These are phyloP conservation scores for Saccharomycopsis hybrid DNA, from an alignment of 1,139 yeast genomes.

Conservation along the genomic window DNA sequence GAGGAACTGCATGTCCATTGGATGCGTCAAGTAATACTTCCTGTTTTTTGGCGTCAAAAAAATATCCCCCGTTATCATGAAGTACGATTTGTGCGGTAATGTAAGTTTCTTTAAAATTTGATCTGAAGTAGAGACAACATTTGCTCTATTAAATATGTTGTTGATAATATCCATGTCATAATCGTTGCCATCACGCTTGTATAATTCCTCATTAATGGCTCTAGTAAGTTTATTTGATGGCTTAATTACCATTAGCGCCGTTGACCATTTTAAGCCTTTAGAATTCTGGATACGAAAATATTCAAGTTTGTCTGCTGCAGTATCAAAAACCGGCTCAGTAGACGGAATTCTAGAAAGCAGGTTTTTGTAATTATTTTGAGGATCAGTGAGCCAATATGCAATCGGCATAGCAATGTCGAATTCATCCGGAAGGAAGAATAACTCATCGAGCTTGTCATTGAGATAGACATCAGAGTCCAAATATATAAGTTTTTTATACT, in stretches of 20 bases:
- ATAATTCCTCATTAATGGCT: constrained; percentile 5
- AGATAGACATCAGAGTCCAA: constrained; percentile 37
- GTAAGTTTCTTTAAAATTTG: constrained; percentile 8
- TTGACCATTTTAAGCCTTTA: constrained; percentile 17
- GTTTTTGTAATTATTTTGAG: constrained; percentile 13
- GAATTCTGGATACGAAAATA: constrained; percentile 14
- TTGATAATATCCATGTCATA: constrained; percentile 22
- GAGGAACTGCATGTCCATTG: constrained; percentile 18
- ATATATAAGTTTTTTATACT: constrained; percentile 35
- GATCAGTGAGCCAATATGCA: constrained; percentile 19
- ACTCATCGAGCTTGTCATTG: constrained; percentile 36
- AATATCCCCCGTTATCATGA: constrained; percentile 20
- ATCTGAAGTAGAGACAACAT: background rate
- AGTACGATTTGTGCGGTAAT: constrained; percentile 17
- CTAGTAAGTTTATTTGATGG: constrained; percentile 9
- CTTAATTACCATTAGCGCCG: constrained; percentile 20
- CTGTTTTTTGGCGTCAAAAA: constrained; percentile 17
- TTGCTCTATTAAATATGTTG: background rate
- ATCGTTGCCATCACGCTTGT: constrained; percentile 6
- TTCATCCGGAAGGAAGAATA: constrained; percentile 38
- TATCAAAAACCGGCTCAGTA: constrained; percentile 3
- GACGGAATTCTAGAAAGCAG: constrained; percentile 12
- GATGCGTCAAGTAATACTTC: constrained; percentile 14
- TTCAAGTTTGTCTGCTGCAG: background rate
- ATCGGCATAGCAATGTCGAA: constrained; percentile 20